phyloP scores from a whole-genome alignment of 768 basidiomycete species.

The Mycena filopes region DNA sequence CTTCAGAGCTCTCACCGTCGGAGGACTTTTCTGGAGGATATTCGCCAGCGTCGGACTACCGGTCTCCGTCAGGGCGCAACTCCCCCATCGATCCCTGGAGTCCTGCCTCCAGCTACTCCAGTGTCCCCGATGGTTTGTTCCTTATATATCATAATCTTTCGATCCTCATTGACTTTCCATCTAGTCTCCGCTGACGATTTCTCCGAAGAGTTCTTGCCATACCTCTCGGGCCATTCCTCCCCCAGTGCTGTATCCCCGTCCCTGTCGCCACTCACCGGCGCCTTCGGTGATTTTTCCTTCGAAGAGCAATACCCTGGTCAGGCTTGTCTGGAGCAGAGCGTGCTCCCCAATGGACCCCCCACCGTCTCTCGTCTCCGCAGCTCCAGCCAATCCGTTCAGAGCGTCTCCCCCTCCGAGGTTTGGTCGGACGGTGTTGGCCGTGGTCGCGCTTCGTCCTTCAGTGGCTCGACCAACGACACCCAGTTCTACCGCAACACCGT shows the following conservation, averaged over 20 bases:
- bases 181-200: constrained; percentile 30
- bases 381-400: constrained; percentile 22
- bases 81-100: constrained; percentile 31
- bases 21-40: constrained; percentile 12
- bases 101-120: constrained; percentile 29
- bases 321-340: constrained; percentile 10
- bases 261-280: constrained; percentile 29
- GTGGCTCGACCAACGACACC: constrained; percentile 11
- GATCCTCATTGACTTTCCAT: not conserved
- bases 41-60: constrained; percentile 14
- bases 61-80: constrained; percentile 28
- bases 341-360: constrained; percentile 23
- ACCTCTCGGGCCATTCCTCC: constrained; percentile 24
- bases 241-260: constrained; percentile 26
- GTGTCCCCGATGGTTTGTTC: constrained; percentile 17
- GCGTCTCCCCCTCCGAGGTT: constrained; percentile 16
- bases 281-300: constrained; percentile 21
- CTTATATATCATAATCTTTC: not conserved
- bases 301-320: constrained; percentile 18
- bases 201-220: constrained; percentile 5
- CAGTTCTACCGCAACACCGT: constrained; percentile 26
- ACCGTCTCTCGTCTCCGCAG: constrained; percentile 27
- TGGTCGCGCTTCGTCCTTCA: constrained; percentile 31
- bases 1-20: constrained; percentile 24
- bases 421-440: constrained; percentile 33